Percentiles rank a stretch among this genome's conserved stretches.
phyloP scores from a whole-genome alignment of 345 rosid species.

The Moricandia arvensis region DNA sequence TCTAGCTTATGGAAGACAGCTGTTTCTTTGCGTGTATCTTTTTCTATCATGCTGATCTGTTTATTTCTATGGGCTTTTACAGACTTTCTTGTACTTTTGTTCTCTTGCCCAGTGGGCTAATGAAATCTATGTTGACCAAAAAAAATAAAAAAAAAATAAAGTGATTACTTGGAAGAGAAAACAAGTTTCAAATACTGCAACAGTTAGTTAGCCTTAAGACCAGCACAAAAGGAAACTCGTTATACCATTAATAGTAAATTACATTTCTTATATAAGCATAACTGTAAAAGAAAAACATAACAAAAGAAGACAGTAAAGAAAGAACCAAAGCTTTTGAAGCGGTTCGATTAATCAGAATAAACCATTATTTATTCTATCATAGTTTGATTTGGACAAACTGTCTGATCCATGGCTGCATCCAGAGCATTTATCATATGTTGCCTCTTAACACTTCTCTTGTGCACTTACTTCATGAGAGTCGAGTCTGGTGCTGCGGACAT shows the following conservation, averaged over 20 bases:
- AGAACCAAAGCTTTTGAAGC: background rate
- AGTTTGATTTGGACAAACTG: constrained; percentile 10
- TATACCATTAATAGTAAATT: constrained; percentile 24
- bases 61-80: too few species aligned
- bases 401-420: constrained; percentile 29
- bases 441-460: constrained; percentile 30
- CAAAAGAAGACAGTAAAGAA: background rate
- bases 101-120: too few species aligned
- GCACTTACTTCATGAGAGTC: constrained; percentile 25
- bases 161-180: background rate
- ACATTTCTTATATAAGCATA: constrained; percentile 26
- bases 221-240: constrained; percentile 12
- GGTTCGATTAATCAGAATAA: background rate
- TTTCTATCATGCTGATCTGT: too few species aligned
- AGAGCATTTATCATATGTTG: constrained; percentile 27
- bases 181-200: background rate
- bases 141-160: too few species aligned
- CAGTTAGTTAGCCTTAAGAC: constrained; percentile 36
- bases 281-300: background rate
- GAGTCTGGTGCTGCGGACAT: constrained; percentile 9
- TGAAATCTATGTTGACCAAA: too few species aligned
- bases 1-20: too few species aligned
- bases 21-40: too few species aligned
- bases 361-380: too few species aligned
- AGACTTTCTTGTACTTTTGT: too few species aligned